Evolutionary conservation across 331 rosid species (phyloP).

Genomic region (Acacia pycnantha): DNA sequence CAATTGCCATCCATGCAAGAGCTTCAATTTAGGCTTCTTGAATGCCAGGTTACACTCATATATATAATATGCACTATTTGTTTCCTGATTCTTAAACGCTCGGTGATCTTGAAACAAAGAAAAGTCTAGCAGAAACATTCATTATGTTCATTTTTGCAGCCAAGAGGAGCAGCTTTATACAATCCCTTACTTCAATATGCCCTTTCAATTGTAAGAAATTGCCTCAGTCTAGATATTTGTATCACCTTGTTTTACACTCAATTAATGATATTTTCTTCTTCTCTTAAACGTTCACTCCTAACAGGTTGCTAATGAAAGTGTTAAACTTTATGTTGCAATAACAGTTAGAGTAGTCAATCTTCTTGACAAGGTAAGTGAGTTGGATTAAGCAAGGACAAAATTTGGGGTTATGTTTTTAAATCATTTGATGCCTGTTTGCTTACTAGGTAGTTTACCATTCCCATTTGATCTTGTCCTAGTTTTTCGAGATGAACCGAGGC

Average conservation of each 20-base stretch:
- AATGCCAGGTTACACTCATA: constrained; percentile 65
- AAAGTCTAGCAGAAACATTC: background rate
- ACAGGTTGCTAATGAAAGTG: constrained; percentile 79
- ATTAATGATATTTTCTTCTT: background rate
- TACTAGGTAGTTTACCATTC: background rate
- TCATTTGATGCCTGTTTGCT: background rate
- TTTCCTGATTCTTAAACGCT: background rate
- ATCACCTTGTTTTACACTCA: background rate
- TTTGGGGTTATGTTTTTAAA: background rate
- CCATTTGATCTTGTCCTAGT: constrained; percentile 41
- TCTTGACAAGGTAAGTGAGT: constrained; percentile 73
- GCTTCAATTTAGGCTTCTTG: constrained; percentile 74
- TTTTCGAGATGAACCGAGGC: constrained; percentile 78
- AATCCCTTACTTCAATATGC: constrained; percentile 75
- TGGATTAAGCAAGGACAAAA: background rate
- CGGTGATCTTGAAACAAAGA: background rate
- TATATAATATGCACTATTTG: background rate
- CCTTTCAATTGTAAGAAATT: constrained; percentile 59
- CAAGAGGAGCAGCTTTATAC: constrained; percentile 61
- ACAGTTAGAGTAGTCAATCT: constrained; percentile 68
- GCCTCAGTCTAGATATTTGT: background rate
- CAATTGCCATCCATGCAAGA: constrained; percentile 80
- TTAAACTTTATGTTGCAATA: constrained; percentile 74
- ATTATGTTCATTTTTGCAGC: constrained; percentile 47
- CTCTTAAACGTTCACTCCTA: constrained; percentile 9